Conservation (phyloP, 1,284 basidiomycete species). For the Amylostereum chailletii region DNA sequence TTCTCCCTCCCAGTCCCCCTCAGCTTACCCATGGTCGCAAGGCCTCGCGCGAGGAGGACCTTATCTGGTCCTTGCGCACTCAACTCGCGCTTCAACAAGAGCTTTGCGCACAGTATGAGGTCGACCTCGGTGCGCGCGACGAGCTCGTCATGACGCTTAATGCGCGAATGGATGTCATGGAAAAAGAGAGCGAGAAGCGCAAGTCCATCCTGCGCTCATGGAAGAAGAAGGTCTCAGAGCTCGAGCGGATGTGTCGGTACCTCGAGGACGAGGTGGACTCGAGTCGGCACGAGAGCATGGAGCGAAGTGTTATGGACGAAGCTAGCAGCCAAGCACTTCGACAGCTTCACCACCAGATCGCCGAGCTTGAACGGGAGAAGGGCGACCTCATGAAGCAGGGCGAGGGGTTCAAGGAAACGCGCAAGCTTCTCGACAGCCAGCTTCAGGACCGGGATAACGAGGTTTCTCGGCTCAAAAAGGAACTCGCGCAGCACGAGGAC, state of each 20-base stretch:
- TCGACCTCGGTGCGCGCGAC: slow-evolving; percentile 61
- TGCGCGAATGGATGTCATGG: slow-evolving; percentile 38
- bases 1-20: slow-evolving; percentile 61
- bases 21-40: slow-evolving; percentile 40
- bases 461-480: slow-evolving; percentile 33
- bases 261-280: slow-evolving; percentile 66
- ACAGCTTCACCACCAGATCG: slow-evolving; percentile 57
- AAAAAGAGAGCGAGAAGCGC: slow-evolving; percentile 54
- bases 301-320: slow-evolving; percentile 71
- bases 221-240: slow-evolving; percentile 65
- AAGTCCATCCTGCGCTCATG: slow-evolving; percentile 44
- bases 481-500: slow-evolving; percentile 41
- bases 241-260: slow-evolving; percentile 52
- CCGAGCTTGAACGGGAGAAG: slow-evolving; percentile 52
- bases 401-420: slow-evolving; percentile 12
- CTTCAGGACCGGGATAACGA: slow-evolving; percentile 33
- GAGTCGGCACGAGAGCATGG: slow-evolving; percentile 57
- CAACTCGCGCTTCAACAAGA: slow-evolving; percentile 64
- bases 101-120: slow-evolving; percentile 63
- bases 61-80: slow-evolving; percentile 63
- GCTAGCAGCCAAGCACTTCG: slow-evolving; percentile 62
- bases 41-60: slow-evolving; percentile 58
- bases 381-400: slow-evolving; percentile 36
- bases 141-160: slow-evolving; percentile 58
- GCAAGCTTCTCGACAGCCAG: neutral